phyloP scores from a whole-genome alignment of 2,329 filamentous ascomycete species.

The Fusarium transvaalense region DNA sequence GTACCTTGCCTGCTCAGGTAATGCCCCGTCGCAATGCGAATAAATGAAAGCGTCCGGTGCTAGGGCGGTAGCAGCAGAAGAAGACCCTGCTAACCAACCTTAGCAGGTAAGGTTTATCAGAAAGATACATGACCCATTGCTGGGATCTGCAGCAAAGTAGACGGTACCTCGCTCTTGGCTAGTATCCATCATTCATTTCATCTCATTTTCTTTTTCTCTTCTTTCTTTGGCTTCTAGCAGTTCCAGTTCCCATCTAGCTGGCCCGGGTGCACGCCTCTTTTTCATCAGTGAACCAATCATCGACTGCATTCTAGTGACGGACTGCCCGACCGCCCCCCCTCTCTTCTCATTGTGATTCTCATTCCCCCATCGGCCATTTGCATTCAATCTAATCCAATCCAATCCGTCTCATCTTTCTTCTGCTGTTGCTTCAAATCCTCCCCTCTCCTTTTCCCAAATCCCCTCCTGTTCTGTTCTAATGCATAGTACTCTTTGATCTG shows the following conservation, averaged over 20 bases:
- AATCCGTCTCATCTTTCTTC: conserved; percentile 23
- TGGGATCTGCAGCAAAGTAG: conserved; percentile 7
- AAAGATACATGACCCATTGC: conserved; percentile 17
- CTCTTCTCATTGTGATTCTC: conserved; percentile 6
- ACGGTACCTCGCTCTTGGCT: conserved; percentile 27
- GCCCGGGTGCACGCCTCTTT: conserved; percentile 31
- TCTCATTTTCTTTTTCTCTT: conserved; percentile 38
- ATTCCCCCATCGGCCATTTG: conserved; percentile 14
- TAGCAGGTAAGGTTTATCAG: conserved; percentile 17
- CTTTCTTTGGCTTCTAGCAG: conserved; percentile 35
- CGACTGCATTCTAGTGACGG: conserved; percentile 22
- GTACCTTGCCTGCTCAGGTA: conserved; percentile 4
- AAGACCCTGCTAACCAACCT: conserved; percentile 28
- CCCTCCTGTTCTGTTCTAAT: not conserved
- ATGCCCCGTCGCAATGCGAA: conserved; percentile 20
- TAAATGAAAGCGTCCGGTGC: conserved; percentile 36
- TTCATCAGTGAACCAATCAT: conserved; percentile 31
- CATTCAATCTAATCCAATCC: conserved; percentile 10
- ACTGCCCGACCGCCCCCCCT: conserved; percentile 39
- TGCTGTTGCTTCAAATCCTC: conserved; percentile 1
- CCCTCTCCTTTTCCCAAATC: conserved; percentile 3
- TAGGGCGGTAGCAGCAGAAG: conserved; percentile 23
- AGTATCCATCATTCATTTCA: conserved; percentile 26
- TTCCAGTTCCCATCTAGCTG: conserved; percentile 33
- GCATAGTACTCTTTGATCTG: not conserved